Base-by-base conservation (phyloP, 352 stramenopile species). In the Phytopythium oedochilum region DNA sequence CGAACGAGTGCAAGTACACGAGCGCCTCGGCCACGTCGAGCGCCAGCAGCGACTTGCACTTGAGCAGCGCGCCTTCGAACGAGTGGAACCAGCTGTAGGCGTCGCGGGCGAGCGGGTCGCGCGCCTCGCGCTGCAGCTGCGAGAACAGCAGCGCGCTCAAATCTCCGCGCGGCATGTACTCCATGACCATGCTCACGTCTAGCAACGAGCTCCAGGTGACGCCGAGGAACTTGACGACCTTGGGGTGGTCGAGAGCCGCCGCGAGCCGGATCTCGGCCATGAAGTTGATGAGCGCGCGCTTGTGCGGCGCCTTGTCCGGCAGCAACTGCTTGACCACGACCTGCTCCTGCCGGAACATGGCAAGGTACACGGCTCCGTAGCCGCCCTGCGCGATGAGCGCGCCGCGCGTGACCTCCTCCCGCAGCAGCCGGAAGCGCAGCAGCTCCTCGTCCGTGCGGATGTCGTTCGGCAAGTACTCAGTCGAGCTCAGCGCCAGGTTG, bases 211-310 rank as follows among this genome's bases (percentile, higher is more conserved):
- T 83, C 73, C 73, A 83, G 25, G 61, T 57, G 26, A 83, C 42
- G 3, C 73, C 73, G 10, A 83, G 53, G 44, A 83, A 83, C 11
- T 46, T 39, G 2, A 77, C 70, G 42, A 83, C 78, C 59, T 80
- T 78, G 26, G 64, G 67, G 46, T 83, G 73, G 14, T 79, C 67
- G 0, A 83, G 49, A 25, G 28, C 39, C 7, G 73, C 61, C 17
- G 48, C 73, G 23, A 83, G 48, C 2, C 73, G 73, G 43, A 83
- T 83, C 55, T 83, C 73, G 53, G 73, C 70, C 73, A 83, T 83
- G 49, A 83, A 83, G 42, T 48, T 46, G 47, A 55, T 45, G 8
- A 78, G 31, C 34, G 63, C 46, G 31, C 47, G 47, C 25, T 60
- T 43, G 6, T 55, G 43, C 15, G 32, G 55, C 38, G 62, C 54